Evolutionary conservation across 306 rosid species (phyloP), one percentile per base, ranked within the genome.

Genomic region (Quercus mongolica): DNA sequence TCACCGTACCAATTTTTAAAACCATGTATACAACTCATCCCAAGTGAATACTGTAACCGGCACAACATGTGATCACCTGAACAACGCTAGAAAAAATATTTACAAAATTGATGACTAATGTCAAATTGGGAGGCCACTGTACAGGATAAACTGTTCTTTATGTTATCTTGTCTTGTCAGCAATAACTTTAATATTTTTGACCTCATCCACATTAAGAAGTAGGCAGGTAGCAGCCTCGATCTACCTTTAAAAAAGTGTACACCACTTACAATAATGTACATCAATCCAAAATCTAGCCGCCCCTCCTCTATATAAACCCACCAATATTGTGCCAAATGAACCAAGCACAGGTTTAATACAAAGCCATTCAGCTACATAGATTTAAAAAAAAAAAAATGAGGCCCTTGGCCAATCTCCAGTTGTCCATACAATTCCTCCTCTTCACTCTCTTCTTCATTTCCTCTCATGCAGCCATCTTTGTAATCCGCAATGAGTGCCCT

Each of bases 401-500:
- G 23, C n/a, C 72, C 72, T 67, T 35, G 28, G 51, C 52, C 72
- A 67, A 33, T 5, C 15, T 67, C 51, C 38, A 9, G 52, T 35
- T 67, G 72, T 35, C 44, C 72, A 33, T 67, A 49, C 72, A 6
- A 64, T 19, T 75, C 55, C 15, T 71, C 51, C 26, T 68, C 2
- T 1, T 57, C 31, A 15, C 75, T 5, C 35, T 49, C 63, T 79
- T 28, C 56, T 62, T 61, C 59, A 25, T 35, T 49, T 75, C 52
- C 21, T 23, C 85, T 54, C 31, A 74, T 2, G 83, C 85, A 15
- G 84, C 82, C 74, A 46, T 11, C 12, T 77, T 83, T 14, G 18
- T 69, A 11, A 67, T 84, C 11, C 33, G n/a, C 14, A 84, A 80
- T 67, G 55, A 73, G 2, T 84, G 87, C 7, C 15, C 74, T 7